phyloP scores from a whole-genome alignment of 257 asterid genomes.

The Solanum chiquidenum region DNA sequence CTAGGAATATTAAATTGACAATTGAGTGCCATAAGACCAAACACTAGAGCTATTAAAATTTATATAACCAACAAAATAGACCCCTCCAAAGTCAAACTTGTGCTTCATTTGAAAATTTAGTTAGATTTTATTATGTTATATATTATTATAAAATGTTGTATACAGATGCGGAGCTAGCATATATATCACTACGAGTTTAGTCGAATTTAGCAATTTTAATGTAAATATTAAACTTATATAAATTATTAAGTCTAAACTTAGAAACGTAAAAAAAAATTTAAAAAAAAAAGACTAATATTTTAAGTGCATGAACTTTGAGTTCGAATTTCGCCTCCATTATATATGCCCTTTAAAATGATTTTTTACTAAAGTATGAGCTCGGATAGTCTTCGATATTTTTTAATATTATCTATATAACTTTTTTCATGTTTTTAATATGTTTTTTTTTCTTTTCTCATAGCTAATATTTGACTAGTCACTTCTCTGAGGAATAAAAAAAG shows the following conservation, averaged over 20 bases:
- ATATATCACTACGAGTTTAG: too few relatives aligned
- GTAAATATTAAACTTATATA: accelerated
- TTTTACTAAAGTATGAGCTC: neutral
- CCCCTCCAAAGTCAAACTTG: neutral
- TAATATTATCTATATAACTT: neutral
- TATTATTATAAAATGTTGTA: neutral
- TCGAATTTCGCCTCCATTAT: neutral
- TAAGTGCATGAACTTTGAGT: neutral
- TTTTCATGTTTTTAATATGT: neutral
- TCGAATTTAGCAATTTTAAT: too few relatives aligned
- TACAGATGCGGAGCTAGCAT: neutral
- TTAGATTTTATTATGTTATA: neutral
- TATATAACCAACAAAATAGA: neutral
- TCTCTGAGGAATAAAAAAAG: neutral
- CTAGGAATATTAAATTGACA: neutral
- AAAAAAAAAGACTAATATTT: neutral
- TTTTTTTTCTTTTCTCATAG: neutral
- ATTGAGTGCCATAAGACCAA: neutral
- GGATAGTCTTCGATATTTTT: neutral
- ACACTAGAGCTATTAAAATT: neutral
- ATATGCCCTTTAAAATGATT: neutral
- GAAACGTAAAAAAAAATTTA: too few relatives aligned
- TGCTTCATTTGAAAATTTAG: neutral
- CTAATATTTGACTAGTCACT: neutral
- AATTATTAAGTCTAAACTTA: neutral